Percentiles rank a stretch among this genome's conserved stretches.
Conservation (phyloP, 768 basidiomycete species). For the Mycena capillaripes region DNA sequence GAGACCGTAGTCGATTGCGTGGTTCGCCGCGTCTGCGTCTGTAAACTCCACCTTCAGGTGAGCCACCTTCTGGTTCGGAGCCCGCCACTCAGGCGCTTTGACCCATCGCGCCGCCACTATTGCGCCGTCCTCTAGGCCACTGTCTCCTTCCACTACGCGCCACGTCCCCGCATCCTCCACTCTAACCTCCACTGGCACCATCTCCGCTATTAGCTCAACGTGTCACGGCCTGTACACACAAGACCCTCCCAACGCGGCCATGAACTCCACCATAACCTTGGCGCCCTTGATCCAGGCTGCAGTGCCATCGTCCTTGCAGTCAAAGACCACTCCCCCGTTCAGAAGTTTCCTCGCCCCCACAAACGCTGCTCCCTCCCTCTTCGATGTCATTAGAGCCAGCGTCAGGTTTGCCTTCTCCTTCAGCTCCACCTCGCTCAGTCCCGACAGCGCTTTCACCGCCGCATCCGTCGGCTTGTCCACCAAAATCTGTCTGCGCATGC, state of each 20-base stretch:
- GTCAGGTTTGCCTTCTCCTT: conserved; percentile 16
- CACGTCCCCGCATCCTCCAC: neutral
- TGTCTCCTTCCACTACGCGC: neutral
- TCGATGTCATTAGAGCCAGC: neutral
- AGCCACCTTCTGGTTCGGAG: neutral
- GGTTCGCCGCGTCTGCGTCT: conserved; percentile 31
- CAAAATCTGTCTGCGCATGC: neutral
- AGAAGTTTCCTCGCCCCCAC: neutral
- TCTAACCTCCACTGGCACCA: neutral
- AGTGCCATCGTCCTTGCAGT: neutral
- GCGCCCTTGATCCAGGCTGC: neutral
- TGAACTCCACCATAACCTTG: neutral
- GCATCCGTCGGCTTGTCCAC: neutral
- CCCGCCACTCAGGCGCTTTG: neutral
- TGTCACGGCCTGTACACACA: neutral
- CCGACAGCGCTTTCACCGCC: neutral
- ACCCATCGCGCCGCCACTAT: neutral
- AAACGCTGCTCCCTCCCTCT: conserved; percentile 2
- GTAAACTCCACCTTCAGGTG: conserved; percentile 11
- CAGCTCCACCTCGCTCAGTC: neutral
- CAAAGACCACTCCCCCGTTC: conserved; percentile 20
- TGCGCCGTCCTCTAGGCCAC: neutral
- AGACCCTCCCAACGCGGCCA: neutral
- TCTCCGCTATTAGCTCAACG: neutral
- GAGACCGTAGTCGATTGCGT: conserved; percentile 22